Evolutionary conservation across 225 moss, liverwort and hornwort genomes (phyloP).

Genomic region (Straminergon stramineum): DNA sequence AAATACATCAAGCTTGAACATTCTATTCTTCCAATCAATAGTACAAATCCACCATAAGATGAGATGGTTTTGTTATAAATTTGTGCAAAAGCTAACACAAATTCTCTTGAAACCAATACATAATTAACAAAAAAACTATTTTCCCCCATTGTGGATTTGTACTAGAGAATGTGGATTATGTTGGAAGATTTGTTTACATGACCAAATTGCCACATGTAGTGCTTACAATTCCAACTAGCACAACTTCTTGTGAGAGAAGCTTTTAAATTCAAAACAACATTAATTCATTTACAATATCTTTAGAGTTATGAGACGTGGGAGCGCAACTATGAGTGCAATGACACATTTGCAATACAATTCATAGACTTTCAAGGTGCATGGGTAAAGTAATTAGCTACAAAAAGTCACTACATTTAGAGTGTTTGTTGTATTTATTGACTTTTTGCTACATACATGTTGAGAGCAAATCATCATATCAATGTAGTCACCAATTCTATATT

Average conservation of each 20-base stretch:
- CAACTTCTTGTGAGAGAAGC: neutral
- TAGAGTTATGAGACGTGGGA: neutral
- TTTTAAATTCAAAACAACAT: neutral
- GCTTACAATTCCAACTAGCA: neutral
- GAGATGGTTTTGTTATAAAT: too few relatives aligned
- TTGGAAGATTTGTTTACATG: rapidly evolving
- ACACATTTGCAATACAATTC: rapidly evolving
- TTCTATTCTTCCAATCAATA: neutral
- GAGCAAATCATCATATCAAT: neutral
- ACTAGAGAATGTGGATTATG: neutral
- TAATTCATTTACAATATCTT: neutral
- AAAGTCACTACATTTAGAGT: rapidly evolving
- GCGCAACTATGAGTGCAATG: neutral
- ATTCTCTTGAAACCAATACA: too few relatives aligned
- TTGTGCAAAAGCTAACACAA: too few relatives aligned
- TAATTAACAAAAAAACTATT: too few relatives aligned
- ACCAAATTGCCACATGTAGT: rapidly evolving
- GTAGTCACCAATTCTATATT: neutral
- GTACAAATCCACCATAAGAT: too few relatives aligned
- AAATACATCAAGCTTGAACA: neutral
- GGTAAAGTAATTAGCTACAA: neutral
- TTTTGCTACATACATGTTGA: neutral
- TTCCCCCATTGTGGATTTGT: too few relatives aligned
- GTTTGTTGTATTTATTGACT: neutral
- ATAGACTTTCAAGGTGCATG: neutral